These are phyloP conservation scores for Fagus sylvatica DNA, from an alignment of 306 rosid species.

Conservation along the genomic window DNA sequence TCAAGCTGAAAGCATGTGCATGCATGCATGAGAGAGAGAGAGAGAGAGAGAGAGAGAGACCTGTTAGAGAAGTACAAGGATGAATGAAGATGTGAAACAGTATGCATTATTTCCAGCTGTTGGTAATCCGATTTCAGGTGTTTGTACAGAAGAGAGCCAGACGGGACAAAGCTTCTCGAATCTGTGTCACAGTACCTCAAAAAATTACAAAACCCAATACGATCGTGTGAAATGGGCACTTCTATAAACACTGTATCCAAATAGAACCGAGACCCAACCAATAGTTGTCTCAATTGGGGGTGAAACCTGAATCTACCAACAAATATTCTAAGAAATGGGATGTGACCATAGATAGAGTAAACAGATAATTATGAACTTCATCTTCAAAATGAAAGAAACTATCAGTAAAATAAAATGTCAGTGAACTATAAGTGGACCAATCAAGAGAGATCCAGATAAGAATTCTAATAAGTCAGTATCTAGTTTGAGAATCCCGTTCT, in stretches of 20 bases:
- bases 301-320: not conserved
- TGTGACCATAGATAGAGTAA: not conserved
- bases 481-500: no score
- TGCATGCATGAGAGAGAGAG: not conserved
- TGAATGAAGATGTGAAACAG: conserved; percentile 35
- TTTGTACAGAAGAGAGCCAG: not conserved
- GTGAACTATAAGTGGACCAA: not conserved
- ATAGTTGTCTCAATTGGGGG: not conserved
- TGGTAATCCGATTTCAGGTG: conserved; percentile 18
- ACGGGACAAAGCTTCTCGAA: not conserved
- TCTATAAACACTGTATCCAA: not conserved
- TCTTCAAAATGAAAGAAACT: not conserved
- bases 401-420: not conserved
- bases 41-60: conserved; percentile 19
- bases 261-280: not conserved
- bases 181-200: conserved; percentile 16
- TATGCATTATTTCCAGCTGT: conserved; percentile 41
- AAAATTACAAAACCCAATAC: not conserved
- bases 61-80: conserved; percentile 44
- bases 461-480: not conserved
- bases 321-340: not conserved
- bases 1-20: not conserved
- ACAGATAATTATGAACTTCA: no score
- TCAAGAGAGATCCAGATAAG: not conserved
- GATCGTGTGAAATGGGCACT: not conserved